Percentiles rank a stretch among this genome's conserved stretches.
phyloP scores from a whole-genome alignment of 2,329 filamentous ascomycete species.

The Ceratocystis harringtonii region DNA sequence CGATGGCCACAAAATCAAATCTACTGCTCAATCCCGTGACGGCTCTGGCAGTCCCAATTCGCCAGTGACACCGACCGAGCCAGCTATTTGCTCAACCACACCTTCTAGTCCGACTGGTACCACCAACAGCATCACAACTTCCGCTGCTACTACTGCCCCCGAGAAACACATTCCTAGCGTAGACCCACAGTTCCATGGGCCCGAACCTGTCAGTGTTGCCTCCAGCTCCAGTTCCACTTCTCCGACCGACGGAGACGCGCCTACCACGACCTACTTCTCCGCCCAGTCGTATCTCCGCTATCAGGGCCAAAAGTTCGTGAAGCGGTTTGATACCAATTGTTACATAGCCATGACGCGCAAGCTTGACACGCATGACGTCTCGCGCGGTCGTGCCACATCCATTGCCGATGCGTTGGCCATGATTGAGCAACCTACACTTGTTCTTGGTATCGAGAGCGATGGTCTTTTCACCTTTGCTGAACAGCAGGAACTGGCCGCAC shows the following conservation, averaged over 20 bases:
- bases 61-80: slow-evolving; percentile 19
- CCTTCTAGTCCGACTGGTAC: slow-evolving; percentile 15
- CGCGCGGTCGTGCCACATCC: slow-evolving; percentile 52
- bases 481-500: slow-evolving; percentile 76
- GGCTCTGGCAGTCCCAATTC: slow-evolving; percentile 25
- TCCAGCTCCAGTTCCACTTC: slow-evolving; percentile 19
- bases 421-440: slow-evolving; percentile 78
- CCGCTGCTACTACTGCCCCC: slow-evolving; percentile 19
- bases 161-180: slow-evolving; percentile 24
- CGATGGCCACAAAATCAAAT: slow-evolving; percentile 56
- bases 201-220: slow-evolving; percentile 1
- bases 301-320: slow-evolving; percentile 91
- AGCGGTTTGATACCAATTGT: slow-evolving; percentile 94
- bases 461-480: slow-evolving; percentile 95
- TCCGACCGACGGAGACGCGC: slow-evolving; percentile 36
- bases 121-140: slow-evolving; percentile 22
- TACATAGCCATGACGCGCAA: slow-evolving; percentile 98
- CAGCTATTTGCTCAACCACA: not conserved
- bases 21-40: slow-evolving; percentile 34
- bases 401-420: slow-evolving; percentile 62
- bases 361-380: slow-evolving; percentile 91
- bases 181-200: slow-evolving; percentile 57
- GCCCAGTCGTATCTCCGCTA: slow-evolving; percentile 96
- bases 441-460: slow-evolving; percentile 89
- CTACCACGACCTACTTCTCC: slow-evolving; percentile 80